Percentiles rank a stretch among this genome's conserved stretches.
Conservation (phyloP, 768 basidiomycete genomes). For the Pulveroboletus sp. region DNA sequence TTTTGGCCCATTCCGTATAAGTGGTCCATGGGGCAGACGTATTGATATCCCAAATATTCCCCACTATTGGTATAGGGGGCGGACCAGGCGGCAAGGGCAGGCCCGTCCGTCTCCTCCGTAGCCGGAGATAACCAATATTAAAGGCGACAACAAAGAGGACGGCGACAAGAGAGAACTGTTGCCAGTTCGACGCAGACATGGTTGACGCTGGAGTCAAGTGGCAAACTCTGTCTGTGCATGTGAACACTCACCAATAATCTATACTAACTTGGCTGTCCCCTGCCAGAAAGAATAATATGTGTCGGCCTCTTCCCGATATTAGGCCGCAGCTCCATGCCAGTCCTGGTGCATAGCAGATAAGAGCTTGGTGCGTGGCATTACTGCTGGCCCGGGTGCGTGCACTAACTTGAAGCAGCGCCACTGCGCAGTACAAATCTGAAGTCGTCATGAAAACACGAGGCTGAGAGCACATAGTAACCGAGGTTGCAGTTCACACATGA, state of each 20-base stretch:
- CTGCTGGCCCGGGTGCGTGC: too few relatives aligned
- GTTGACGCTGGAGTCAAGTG: not conserved
- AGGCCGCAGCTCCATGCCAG: too few relatives aligned
- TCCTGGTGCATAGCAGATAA: too few relatives aligned
- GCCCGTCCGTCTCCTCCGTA: not conserved
- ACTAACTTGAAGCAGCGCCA: too few relatives aligned
- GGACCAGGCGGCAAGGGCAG: constrained; percentile 22
- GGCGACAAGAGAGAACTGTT: constrained; percentile 9
- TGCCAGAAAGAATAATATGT: not conserved
- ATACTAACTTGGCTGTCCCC: not conserved
- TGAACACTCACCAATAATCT: constrained; percentile 1
- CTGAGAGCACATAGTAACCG: too few relatives aligned
- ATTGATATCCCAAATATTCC: constrained; percentile 18
- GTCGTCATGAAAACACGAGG: too few relatives aligned
- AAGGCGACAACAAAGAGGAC: constrained; percentile 10
- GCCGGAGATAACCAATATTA: not conserved
- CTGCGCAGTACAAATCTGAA: too few relatives aligned
- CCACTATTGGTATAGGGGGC: constrained; percentile 13
- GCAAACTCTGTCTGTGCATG: not conserved
- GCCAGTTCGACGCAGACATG: constrained; percentile 7
- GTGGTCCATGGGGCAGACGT: constrained; percentile 16
- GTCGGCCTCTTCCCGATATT: too few relatives aligned
- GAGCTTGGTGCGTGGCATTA: too few relatives aligned
- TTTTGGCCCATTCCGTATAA: constrained; percentile 16
- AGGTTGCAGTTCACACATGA: too few relatives aligned